These are phyloP conservation scores for Colletotrichum tropicicola DNA, from an alignment of 2,329 filamentous ascomycete species.

Conservation along the genomic window DNA sequence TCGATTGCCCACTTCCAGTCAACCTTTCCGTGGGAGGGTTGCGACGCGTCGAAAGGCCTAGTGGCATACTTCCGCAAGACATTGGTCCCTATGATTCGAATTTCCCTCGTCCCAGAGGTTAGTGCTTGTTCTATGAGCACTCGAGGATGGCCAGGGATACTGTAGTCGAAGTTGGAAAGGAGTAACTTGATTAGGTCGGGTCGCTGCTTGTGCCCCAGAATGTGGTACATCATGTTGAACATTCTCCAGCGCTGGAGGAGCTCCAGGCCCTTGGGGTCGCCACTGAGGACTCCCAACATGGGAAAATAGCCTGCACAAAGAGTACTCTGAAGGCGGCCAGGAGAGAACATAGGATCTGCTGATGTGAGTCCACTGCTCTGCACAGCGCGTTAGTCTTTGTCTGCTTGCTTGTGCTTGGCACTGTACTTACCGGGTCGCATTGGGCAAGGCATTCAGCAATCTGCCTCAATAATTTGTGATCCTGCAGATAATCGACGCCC, in stretches of 20 bases:
- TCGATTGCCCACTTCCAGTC: slow-evolving; percentile 97
- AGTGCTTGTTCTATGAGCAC: slow-evolving; percentile 94
- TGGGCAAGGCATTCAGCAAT: slow-evolving; percentile 96
- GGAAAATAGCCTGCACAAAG: slow-evolving; percentile 94
- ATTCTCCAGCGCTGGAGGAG: slow-evolving; percentile 97
- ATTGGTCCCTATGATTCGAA: slow-evolving; percentile 89
- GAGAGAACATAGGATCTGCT: slow-evolving; percentile 87
- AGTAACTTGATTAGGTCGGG: slow-evolving; percentile 91
- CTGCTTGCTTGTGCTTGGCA: not conserved
- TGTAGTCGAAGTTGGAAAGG: slow-evolving; percentile 92
- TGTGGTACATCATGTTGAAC: slow-evolving; percentile 99
- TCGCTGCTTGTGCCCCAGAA: slow-evolving; percentile 88
- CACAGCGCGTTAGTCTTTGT: slow-evolving; percentile 1
- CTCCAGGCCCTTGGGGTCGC: slow-evolving; percentile 81
- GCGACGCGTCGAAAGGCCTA: slow-evolving; percentile 49
- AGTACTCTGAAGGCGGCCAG: slow-evolving; percentile 83
- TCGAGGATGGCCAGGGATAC: slow-evolving; percentile 85
- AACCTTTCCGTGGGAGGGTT: slow-evolving; percentile 42
- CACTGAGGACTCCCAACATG: slow-evolving; percentile 87
- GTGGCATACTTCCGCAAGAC: slow-evolving; percentile 87
- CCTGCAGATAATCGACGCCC: slow-evolving; percentile 84
- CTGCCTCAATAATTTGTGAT: slow-evolving; percentile 93
- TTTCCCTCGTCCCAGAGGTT: slow-evolving; percentile 89
- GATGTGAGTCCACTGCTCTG: slow-evolving; percentile 79
- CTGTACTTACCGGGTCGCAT: slow-evolving; percentile 78